Conservation (phyloP, 106 monocot genomes). For the Dendrobium huoshanense region DNA sequence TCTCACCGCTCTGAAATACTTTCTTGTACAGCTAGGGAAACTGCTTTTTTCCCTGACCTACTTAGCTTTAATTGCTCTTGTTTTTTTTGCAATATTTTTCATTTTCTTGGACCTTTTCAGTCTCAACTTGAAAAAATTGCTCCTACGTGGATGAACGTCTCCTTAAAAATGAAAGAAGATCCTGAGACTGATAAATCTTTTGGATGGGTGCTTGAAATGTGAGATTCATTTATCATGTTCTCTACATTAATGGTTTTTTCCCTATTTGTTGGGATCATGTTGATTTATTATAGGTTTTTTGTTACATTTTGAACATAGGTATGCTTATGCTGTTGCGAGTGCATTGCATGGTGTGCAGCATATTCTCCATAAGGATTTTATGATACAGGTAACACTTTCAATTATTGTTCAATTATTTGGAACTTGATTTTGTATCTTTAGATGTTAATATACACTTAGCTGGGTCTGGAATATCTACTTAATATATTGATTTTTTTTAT, state of each 20-base stretch:
- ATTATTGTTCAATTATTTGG: not conserved
- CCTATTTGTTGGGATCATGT: not conserved
- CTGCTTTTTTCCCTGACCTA: not conserved
- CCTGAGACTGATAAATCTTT: conserved; percentile 86
- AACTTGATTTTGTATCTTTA: not conserved
- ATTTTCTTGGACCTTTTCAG: conserved; percentile 28
- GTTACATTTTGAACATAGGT: conserved; percentile 7
- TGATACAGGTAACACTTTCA: conserved; percentile 20
- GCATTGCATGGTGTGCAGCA: conserved; percentile 30
- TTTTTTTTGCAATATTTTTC: not conserved
- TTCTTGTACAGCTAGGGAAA: not conserved
- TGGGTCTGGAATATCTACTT: not conserved
- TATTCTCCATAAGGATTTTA: conserved; percentile 34
- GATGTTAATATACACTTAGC: not conserved
- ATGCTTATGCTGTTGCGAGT: conserved; percentile 27
- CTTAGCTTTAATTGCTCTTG: not conserved
- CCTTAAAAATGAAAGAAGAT: conserved; percentile 88
- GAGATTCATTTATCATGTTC: conserved; percentile 8
- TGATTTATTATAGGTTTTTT: not conserved
- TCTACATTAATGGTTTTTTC: not conserved
- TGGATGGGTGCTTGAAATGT: conserved; percentile 99
- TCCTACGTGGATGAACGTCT: conserved; percentile 98
- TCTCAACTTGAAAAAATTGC: conserved; percentile 85
- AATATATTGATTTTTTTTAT: conserved; percentile 1
- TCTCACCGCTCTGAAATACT: not conserved